Evolutionary conservation across 208 protist genomes (phyloP).

Genomic region (Trypanosoma brucei): DNA sequence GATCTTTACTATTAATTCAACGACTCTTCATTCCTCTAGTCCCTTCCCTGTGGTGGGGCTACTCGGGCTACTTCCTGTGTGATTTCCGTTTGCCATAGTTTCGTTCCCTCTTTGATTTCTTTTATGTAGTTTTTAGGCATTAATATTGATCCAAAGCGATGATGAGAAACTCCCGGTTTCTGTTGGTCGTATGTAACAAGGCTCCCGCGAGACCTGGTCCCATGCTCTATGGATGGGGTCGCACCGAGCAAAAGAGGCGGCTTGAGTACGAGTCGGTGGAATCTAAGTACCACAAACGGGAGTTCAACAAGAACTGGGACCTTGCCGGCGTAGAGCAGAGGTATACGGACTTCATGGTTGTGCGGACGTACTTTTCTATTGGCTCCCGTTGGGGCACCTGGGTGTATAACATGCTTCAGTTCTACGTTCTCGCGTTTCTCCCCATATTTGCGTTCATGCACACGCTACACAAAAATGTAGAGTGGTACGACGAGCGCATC

Average conservation of each 20-base stretch:
- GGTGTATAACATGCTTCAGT: slow-evolving; percentile 87
- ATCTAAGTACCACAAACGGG: slow-evolving; percentile 88
- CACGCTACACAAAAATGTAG: slow-evolving; percentile 71
- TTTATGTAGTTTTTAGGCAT: slow-evolving; percentile 1
- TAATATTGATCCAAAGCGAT: slow-evolving; percentile 25
- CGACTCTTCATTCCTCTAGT: no score
- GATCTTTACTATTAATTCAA: no score
- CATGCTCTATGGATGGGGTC: slow-evolving; percentile 87
- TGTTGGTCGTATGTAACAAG: slow-evolving; percentile 63
- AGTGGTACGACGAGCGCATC: slow-evolving; percentile 84
- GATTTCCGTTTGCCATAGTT: no score
- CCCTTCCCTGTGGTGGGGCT: no score
- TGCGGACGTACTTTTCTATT: slow-evolving; percentile 86
- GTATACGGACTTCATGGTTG: slow-evolving; percentile 87
- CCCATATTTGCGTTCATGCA: slow-evolving; percentile 83
- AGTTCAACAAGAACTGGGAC: slow-evolving; percentile 91
- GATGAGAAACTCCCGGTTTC: slow-evolving; percentile 67
- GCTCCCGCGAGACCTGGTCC: slow-evolving; percentile 79
- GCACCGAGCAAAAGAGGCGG: slow-evolving; percentile 87
- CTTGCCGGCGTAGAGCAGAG: slow-evolving; percentile 84
- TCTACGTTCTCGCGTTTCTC: slow-evolving; percentile 81
- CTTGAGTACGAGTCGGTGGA: slow-evolving; percentile 89
- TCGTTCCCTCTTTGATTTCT: no score
- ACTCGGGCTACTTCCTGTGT: no score
- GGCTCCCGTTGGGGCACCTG: slow-evolving; percentile 85